These are phyloP conservation scores for Cordyceps javanica DNA, from an alignment of 2,329 filamentous ascomycete species.

Conservation along the genomic window DNA sequence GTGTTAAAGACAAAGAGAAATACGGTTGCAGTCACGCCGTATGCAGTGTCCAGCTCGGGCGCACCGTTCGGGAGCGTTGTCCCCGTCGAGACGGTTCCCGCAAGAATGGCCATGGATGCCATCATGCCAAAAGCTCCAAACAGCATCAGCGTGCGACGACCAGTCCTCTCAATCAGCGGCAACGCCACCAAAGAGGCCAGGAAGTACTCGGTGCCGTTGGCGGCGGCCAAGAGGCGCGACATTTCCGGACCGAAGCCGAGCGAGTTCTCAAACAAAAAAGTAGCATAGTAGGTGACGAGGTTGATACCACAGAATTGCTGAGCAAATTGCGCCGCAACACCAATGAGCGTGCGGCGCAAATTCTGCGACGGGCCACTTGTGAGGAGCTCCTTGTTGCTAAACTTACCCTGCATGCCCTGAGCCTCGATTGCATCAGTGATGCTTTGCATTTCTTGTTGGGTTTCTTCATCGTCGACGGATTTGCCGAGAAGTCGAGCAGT, in stretches of 20 bases:
- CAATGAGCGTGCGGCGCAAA: constrained; percentile 37
- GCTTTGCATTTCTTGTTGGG: constrained; percentile 33
- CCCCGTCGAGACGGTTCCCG: constrained; percentile 26
- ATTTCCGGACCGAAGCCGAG: constrained; percentile 39
- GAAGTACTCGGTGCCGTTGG: constrained; percentile 41
- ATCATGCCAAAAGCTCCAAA: constrained; percentile 59
- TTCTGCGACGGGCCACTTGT: constrained; percentile 36
- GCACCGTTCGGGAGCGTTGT: constrained; percentile 23
- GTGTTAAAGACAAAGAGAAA: constrained; percentile 59
- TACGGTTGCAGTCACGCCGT: constrained; percentile 28
- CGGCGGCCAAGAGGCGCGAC: constrained; percentile 49
- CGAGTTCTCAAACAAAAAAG: constrained; percentile 31
- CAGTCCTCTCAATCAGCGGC: constrained; percentile 43
- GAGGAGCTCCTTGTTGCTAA: constrained; percentile 30
- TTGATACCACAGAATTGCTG: constrained; percentile 45
- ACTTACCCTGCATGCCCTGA: constrained; percentile 24
- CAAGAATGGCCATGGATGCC: constrained; percentile 55
- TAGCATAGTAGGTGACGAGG: constrained; percentile 40
- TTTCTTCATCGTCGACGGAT: constrained; percentile 20
- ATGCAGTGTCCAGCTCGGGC: constrained; percentile 20
- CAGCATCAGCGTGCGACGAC: constrained; percentile 57
- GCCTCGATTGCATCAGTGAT: constrained; percentile 31
- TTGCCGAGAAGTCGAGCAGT: constrained; percentile 22
- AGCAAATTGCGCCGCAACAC: constrained; percentile 41
- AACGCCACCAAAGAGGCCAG: constrained; percentile 32